phyloP scores from a whole-genome alignment of 169 alveolate species.

The Cystoisospora suis region DNA sequence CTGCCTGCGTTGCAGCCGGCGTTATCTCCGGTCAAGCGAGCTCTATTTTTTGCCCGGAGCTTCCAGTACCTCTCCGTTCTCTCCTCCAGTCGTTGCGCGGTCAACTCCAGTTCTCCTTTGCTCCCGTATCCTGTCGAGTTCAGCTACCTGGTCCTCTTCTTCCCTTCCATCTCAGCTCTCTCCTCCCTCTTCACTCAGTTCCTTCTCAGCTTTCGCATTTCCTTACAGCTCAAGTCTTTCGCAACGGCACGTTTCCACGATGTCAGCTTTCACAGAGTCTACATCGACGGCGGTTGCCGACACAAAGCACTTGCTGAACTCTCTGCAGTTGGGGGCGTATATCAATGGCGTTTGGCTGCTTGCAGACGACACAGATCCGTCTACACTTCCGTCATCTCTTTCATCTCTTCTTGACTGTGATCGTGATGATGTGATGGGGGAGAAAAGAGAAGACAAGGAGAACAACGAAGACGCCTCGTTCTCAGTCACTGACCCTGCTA shows the following conservation, averaged over 20 bases:
- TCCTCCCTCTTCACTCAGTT: background rate
- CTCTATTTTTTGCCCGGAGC: too few species aligned
- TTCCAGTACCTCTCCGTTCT: too few species aligned
- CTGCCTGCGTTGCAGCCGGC: too few species aligned
- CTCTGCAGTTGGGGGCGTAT: background rate
- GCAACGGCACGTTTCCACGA: background rate
- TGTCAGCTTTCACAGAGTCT: background rate
- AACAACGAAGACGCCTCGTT: too few species aligned
- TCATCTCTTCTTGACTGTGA: background rate
- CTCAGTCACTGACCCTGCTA: constrained; percentile 45
- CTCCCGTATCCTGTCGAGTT: too few species aligned
- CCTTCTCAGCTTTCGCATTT: too few species aligned
- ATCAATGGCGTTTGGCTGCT: background rate
- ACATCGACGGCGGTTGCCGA: background rate
- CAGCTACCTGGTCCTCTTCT: background rate
- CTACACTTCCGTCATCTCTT: background rate
- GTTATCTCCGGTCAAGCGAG: too few species aligned
- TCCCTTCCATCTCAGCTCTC: background rate
- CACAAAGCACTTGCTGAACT: background rate
- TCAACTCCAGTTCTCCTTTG: too few species aligned
- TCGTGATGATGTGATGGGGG: background rate
- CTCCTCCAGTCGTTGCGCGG: too few species aligned
- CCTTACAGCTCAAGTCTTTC: too few species aligned
- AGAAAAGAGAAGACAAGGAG: background rate
- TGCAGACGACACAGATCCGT: background rate